Conservation (phyloP, 2,329 filamentous ascomycete species). For the Botrytis aclada region DNA sequence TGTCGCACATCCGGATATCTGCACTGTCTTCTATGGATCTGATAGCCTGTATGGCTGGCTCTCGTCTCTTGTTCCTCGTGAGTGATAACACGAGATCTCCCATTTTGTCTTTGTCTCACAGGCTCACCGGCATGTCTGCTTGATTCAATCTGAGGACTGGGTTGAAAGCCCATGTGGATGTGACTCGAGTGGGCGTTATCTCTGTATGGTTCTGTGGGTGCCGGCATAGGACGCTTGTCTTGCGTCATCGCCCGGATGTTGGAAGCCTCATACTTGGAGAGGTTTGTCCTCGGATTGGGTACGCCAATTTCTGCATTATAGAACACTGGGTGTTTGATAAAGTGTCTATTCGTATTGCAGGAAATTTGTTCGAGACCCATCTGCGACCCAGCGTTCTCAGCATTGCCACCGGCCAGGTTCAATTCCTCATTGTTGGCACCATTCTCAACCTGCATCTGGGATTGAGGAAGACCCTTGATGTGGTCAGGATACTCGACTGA, state of each 20-base stretch:
- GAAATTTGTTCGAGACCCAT: neutral
- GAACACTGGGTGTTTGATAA: neutral
- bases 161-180: neutral
- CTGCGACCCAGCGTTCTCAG: neutral
- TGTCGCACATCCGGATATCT: neutral
- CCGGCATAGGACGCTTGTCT: neutral
- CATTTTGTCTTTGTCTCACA: neutral
- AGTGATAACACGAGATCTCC: neutral
- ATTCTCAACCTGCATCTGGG: neutral
- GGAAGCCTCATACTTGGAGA: neutral
- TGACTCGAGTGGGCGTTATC: rapidly evolving
- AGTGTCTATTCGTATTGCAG: too few relatives aligned
- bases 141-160: neutral
- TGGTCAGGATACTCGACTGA: neutral
- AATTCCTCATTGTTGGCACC: neutral
- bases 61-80: neutral
- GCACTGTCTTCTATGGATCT: too few relatives aligned
- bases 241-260: neutral
- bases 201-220: neutral
- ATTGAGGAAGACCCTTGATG: neutral
- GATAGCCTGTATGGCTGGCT: too few relatives aligned
- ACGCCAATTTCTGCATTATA: too few relatives aligned
- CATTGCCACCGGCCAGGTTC: too few relatives aligned
- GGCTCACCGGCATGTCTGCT: too few relatives aligned
- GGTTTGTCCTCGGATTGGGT: neutral